Evolutionary conservation across 2,329 filamentous ascomycete genomes (phyloP).

Genomic region (Ceratocystis lukuohia): DNA sequence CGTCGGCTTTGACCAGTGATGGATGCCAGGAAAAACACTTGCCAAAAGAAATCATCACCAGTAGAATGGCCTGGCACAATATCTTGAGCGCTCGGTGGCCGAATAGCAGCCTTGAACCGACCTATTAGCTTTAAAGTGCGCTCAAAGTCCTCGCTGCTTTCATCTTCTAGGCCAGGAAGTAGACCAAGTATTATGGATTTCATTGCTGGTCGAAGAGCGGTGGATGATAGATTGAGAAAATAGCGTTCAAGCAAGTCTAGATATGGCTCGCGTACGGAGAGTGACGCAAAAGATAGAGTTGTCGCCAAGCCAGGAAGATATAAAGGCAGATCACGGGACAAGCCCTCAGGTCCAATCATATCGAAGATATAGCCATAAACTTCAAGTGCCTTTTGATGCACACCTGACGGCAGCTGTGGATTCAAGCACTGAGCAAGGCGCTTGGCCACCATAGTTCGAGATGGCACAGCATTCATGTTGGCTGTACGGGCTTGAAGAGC

Average conservation of each 20-base stretch:
- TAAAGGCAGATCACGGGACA: conserved; percentile 69
- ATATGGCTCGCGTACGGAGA: conserved; percentile 76
- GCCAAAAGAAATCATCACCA: conserved; percentile 89
- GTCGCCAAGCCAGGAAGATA: conserved; percentile 83
- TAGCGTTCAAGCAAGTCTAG: conserved; percentile 72
- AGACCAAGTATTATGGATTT: conserved; percentile 84
- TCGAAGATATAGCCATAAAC: conserved; percentile 85
- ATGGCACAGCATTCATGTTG: conserved; percentile 58
- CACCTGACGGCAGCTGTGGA: conserved; percentile 80
- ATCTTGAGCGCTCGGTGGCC: conserved; percentile 32
- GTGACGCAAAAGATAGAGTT: conserved; percentile 84
- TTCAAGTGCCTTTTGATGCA: conserved; percentile 93
- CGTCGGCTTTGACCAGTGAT: conserved; percentile 80
- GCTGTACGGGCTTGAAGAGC: conserved; percentile 77
- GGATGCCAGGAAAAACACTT: conserved; percentile 86
- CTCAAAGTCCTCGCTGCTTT: conserved; percentile 95
- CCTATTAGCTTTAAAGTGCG: conserved; percentile 67
- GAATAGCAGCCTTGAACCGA: conserved; percentile 57
- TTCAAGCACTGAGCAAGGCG: conserved; percentile 91
- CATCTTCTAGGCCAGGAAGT: conserved; percentile 83
- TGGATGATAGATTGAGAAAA: conserved; percentile 57
- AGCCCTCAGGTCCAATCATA: conserved; percentile 64
- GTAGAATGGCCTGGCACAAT: conserved; percentile 41
- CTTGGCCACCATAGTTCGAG: conserved; percentile 73
- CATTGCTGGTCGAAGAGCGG: conserved; percentile 67